Evolutionary conservation across 768 basidiomycete species (phyloP).

Genomic region (Chlorophyllum brunneum): DNA sequence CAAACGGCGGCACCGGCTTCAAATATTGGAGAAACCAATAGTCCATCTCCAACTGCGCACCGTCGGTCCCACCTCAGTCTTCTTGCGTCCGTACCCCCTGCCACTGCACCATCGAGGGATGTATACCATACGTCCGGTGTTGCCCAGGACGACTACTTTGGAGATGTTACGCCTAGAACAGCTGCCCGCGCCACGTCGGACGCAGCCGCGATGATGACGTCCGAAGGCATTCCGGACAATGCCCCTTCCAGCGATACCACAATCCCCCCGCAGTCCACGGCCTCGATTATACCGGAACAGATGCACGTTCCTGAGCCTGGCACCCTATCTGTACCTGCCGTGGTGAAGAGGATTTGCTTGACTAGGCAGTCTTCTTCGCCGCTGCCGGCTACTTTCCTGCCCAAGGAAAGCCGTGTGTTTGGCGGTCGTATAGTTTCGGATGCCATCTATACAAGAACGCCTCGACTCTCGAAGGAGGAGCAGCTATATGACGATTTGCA

Average conservation of each 20-base stretch:
- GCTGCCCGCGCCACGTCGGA: neutral
- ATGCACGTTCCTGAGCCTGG: slow-evolving; percentile 16
- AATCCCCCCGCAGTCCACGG: neutral
- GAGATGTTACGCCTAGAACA: slow-evolving; percentile 1
- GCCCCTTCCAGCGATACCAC: neutral
- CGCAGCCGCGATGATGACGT: neutral
- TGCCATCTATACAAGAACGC: slow-evolving; percentile 27
- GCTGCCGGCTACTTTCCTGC: slow-evolving; percentile 39
- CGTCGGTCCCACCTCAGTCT: slow-evolving; percentile 4
- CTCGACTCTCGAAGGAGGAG: slow-evolving; percentile 61
- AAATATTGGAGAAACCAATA: neutral
- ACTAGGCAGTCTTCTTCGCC: slow-evolving; percentile 66
- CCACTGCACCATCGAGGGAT: slow-evolving; percentile 19
- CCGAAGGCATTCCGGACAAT: neutral
- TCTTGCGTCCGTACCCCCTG: slow-evolving; percentile 16
- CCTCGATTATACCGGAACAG: slow-evolving; percentile 9
- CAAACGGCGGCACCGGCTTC: neutral
- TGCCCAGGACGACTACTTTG: slow-evolving; percentile 17
- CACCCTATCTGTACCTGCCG: slow-evolving; percentile 37
- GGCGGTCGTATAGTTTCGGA: slow-evolving; percentile 30
- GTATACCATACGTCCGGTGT: slow-evolving; percentile 1
- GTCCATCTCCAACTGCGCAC: neutral
- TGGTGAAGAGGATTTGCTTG: slow-evolving; percentile 49
- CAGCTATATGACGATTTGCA: slow-evolving; percentile 60
- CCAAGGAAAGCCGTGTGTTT: slow-evolving; percentile 28